Percentiles rank a stretch among this genome's conserved stretches.
Conservation (phyloP, 345 rosid species). For the Citropsis articulata region DNA sequence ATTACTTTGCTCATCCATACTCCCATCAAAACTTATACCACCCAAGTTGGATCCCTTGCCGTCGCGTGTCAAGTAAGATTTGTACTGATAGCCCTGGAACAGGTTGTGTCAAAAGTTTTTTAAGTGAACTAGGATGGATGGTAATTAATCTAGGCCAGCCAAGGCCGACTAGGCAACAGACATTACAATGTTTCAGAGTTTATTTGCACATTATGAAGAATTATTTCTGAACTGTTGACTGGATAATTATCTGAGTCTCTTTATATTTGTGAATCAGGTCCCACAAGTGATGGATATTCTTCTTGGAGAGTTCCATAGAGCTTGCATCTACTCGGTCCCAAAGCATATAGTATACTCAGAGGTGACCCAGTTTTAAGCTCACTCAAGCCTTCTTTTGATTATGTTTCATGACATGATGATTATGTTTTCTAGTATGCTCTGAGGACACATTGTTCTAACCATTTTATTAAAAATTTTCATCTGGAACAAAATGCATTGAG, state of each 20-base stretch:
- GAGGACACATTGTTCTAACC: background rate
- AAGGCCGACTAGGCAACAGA: background rate
- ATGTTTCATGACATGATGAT: background rate
- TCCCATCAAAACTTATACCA: background rate
- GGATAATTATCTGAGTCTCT: background rate
- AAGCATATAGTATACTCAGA: slow-evolving; percentile 65
- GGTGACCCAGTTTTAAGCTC: slow-evolving; percentile 36
- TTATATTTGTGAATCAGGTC: slow-evolving; percentile 38
- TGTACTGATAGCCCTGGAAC: background rate
- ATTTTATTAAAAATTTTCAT: background rate
- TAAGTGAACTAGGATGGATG: background rate
- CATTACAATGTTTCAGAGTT: background rate
- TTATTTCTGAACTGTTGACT: background rate
- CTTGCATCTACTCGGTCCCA: slow-evolving; percentile 88
- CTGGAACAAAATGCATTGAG: background rate
- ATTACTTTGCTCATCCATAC: background rate
- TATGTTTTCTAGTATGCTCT: background rate
- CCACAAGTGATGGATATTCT: slow-evolving; percentile 78
- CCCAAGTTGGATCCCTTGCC: background rate
- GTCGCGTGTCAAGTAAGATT: background rate
- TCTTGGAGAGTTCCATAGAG: slow-evolving; percentile 84
- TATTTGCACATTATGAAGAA: background rate
- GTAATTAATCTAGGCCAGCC: background rate
- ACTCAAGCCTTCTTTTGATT: background rate
- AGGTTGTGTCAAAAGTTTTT: background rate